Evolutionary conservation across 805 yeast species (phyloP), one percentile per base, ranked within the genome.

Genomic region (Yarrowia sp.): DNA sequence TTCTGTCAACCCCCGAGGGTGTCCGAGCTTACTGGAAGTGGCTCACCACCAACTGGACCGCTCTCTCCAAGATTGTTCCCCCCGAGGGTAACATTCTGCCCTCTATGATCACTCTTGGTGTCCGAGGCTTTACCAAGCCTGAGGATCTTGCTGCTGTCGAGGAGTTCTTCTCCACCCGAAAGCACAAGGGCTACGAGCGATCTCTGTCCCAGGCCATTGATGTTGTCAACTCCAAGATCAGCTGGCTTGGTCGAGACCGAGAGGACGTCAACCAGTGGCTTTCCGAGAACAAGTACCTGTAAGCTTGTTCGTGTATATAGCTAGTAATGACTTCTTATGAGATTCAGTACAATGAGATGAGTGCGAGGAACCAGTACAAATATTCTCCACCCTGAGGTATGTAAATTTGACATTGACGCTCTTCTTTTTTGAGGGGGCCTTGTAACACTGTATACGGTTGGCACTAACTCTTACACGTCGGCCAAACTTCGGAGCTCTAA

Each of bases 11-110:
- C 71, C 80, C 77, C 62, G 80, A 78, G 46, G 96, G 97, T 78
- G 79, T 88, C 66, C 83, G 84, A 69, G 82, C 84, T 12, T 77
- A 87, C 68, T 92, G 92, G 90, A 64, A 71, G 17, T 93, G 97
- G 96, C 71, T 75, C 19, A 81, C 82, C 70, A 71, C 66, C 14
- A 86, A 92, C 76, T 93, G 96, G 93, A 91, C 85, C 65, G 81
- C 79, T 49, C 73, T 93, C 67, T 77, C 77, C 70, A 81, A 84
- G 74, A 79, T 82, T 71, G 82, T 91, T 73, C 97, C 98, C 61
- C 90, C 96, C 16, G 88, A 90, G 12, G 81, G 88, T 68, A 81
- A 91, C 24, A 85, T 92, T 90, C 80, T 93, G 70, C 88, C 93
- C 21, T 80, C 87, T 19, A 86, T 95, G 66, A 88, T 93, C 41